Conservation (phyloP, 768 basidiomycete species). For the Terana coerulea region DNA sequence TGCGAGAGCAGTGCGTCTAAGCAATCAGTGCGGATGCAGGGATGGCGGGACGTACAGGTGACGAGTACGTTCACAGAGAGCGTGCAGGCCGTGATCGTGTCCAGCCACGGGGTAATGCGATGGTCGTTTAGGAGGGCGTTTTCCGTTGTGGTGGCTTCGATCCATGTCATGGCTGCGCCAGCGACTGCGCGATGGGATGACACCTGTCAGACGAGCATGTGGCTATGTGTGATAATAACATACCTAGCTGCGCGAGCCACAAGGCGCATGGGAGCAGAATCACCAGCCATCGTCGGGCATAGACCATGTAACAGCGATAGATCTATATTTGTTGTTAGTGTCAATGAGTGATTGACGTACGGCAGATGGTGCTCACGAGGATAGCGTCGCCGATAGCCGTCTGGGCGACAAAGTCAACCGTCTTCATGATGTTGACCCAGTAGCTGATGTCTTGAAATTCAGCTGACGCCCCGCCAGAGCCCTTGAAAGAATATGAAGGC, state of each 20-base stretch:
- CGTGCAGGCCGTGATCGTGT: slow-evolving; percentile 6
- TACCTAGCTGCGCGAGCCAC: slow-evolving; percentile 6
- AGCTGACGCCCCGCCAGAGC: slow-evolving; percentile 24
- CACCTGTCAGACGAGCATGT: no score
- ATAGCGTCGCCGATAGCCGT: slow-evolving; percentile 42
- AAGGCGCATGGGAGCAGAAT: not conserved
- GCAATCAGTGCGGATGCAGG: not conserved
- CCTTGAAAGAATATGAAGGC: slow-evolving; percentile 35
- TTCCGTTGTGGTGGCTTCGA: slow-evolving; percentile 2
- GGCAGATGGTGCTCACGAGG: slow-evolving; percentile 25
- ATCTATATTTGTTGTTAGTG: not conserved
- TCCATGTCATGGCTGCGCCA: slow-evolving; percentile 6
- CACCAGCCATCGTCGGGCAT: not conserved
- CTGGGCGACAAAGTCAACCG: slow-evolving; percentile 37
- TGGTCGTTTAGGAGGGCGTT: slow-evolving; percentile 4
- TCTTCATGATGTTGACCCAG: slow-evolving; percentile 42
- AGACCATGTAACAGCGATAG: slow-evolving; percentile 12
- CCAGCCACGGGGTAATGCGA: slow-evolving; percentile 7
- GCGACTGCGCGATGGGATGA: not conserved
- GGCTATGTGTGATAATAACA: no score
- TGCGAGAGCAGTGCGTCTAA: not conserved
- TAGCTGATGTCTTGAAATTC: slow-evolving; percentile 33
- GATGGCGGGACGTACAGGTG: slow-evolving; percentile 3
- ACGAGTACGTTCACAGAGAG: slow-evolving; percentile 9
- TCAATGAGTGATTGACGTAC: not conserved